Conservation (phyloP, 805 yeast species). For the Suhomyces sp. region DNA sequence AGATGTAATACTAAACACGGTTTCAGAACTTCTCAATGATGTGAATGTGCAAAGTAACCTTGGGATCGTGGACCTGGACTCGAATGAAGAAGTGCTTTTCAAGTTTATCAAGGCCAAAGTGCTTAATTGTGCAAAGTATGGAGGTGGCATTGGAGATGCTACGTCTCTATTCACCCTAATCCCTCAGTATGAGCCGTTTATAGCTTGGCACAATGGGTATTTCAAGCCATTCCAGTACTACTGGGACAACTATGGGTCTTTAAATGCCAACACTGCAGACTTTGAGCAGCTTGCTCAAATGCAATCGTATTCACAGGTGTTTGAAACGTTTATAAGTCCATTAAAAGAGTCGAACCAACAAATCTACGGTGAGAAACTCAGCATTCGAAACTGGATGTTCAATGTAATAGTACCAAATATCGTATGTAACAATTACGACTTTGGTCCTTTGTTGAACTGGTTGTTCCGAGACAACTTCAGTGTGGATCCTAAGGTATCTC, state of each 20-base stretch:
- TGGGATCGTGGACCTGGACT: neutral
- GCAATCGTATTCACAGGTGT: slow-evolving; percentile 13
- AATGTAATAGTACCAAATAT: slow-evolving; percentile 30
- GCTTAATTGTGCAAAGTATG: slow-evolving; percentile 12
- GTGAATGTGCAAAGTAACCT: neutral
- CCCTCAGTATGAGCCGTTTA: slow-evolving; percentile 15
- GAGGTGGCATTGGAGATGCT: slow-evolving; percentile 16
- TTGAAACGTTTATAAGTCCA: slow-evolving; percentile 24
- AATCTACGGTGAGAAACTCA: slow-evolving; percentile 12
- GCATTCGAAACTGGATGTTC: slow-evolving; percentile 21
- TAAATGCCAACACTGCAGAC: slow-evolving; percentile 5
- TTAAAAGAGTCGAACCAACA: slow-evolving; percentile 8
- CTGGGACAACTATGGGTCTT: slow-evolving; percentile 23
- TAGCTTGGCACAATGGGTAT: slow-evolving; percentile 27
- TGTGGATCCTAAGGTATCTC: neutral
- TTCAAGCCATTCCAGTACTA: slow-evolving; percentile 28
- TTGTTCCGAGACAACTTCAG: slow-evolving; percentile 11
- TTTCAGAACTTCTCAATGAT: neutral
- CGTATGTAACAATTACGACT: slow-evolving; percentile 16
- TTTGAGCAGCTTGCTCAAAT: slow-evolving; percentile 16
- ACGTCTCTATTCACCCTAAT: slow-evolving; percentile 12
- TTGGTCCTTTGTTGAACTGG: slow-evolving; percentile 27
- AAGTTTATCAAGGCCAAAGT: slow-evolving; percentile 5
- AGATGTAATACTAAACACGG: neutral
- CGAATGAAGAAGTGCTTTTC: neutral